These are phyloP conservation scores for Capsicum chinense DNA, from an alignment of 257 asterid species.

Conservation along the genomic window DNA sequence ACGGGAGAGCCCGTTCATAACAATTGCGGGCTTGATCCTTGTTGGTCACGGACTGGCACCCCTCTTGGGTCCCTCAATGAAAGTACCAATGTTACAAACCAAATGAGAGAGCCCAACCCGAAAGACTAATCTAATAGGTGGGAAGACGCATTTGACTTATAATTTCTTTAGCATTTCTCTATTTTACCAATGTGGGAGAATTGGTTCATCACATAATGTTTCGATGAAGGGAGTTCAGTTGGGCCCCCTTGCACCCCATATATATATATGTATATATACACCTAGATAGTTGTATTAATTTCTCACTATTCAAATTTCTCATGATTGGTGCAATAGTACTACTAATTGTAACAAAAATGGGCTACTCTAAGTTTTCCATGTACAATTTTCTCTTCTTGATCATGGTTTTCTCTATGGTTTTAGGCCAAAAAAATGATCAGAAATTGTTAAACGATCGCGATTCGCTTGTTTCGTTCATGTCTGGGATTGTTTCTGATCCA, in stretches of 20 bases:
- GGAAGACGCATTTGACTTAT: no score
- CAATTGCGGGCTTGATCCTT: no score
- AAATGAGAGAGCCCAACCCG: no score
- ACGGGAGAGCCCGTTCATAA: no score
- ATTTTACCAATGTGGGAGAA: no score
- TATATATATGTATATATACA: conserved; percentile 9
- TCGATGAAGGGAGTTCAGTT: not conserved
- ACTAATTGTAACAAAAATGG: conserved; percentile 41
- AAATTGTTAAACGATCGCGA: conserved; percentile 43
- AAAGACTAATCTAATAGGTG: no score
- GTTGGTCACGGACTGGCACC: no score
- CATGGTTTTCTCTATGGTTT: conserved; percentile 39
- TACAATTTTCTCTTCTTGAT: conserved; percentile 46
- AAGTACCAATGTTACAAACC: no score
- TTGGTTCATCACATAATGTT: not conserved
- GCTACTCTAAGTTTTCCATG: conserved; percentile 44
- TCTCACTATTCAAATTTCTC: not conserved
- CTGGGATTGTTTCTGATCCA: conserved; percentile 59
- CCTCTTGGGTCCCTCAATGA: no score
- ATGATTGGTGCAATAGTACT: conserved; percentile 25
- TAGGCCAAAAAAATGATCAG: conserved; percentile 40
- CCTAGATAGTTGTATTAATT: conserved; percentile 14
- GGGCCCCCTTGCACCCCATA: not conserved
- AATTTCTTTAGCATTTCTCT: no score
- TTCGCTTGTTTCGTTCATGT: conserved; percentile 71